A percentile compares a stretch with the other conserved stretches of the same genome.
Evolutionary conservation across 768 basidiomycete species (phyloP).

Genomic region (Suillus americanus): DNA sequence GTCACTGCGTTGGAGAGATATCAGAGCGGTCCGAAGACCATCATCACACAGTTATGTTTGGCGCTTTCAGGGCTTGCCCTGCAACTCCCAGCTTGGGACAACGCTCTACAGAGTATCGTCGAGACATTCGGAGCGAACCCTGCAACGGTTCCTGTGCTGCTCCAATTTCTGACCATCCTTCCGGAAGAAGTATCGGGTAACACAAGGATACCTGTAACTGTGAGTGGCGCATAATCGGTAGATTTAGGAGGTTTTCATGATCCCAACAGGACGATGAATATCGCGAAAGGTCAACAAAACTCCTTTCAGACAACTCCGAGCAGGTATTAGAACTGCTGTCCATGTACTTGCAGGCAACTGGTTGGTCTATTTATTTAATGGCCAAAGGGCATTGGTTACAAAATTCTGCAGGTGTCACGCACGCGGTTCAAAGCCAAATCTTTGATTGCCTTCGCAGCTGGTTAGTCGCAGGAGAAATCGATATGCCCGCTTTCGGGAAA

Average conservation of each 20-base stretch:
- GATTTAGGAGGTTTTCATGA: constrained; percentile 12
- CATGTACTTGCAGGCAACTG: constrained; percentile 86
- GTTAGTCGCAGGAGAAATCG: constrained; percentile 85
- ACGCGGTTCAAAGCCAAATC: constrained; percentile 73
- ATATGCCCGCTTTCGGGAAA: constrained; percentile 57
- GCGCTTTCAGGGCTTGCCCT: constrained; percentile 89
- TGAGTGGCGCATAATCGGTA: constrained; percentile 41
- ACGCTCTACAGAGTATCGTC: constrained; percentile 80
- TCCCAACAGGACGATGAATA: constrained; percentile 71
- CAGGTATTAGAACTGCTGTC: constrained; percentile 76
- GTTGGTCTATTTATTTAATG: constrained; percentile 43
- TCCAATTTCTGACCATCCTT: constrained; percentile 88
- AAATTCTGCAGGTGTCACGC: constrained; percentile 69
- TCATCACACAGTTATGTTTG: constrained; percentile 87
- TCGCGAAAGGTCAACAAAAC: constrained; percentile 51
- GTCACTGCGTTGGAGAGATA: constrained; percentile 72
- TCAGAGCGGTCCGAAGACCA: constrained; percentile 73
- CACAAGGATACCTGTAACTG: constrained; percentile 83
- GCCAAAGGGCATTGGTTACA: background rate
- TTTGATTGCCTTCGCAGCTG: constrained; percentile 86
- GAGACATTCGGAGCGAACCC: constrained; percentile 85
- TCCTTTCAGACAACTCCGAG: constrained; percentile 68
- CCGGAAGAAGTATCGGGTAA: constrained; percentile 89
- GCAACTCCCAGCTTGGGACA: constrained; percentile 84
- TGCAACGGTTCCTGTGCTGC: constrained; percentile 73